Base-by-base conservation (phyloP, 345 rosid genomes). In the Citrus cavaleriei region DNA sequence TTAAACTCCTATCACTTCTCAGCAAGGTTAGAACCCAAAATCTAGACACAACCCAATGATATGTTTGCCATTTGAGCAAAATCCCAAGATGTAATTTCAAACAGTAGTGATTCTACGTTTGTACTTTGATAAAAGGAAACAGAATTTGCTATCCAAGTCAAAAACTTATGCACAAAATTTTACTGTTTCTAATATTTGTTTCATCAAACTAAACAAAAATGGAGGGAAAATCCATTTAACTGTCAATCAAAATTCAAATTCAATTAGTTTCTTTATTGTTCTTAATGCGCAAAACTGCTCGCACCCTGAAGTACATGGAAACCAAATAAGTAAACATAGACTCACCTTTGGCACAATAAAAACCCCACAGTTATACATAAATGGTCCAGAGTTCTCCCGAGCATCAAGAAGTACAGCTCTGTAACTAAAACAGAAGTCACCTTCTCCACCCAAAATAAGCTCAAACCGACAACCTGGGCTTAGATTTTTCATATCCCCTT, bases 331-430 rank as follows among this genome's bases (percentile, higher is more conserved):
- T 38, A 51, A 10, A 49, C 76, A 28, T 66, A 70, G 66, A 38
- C 76, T 66, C 80, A 95, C 98, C 97, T 92, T 95, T 14, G 99
- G 98, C 79, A 95, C 98, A 76, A 95, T 89, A 80, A 95, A 92
- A 78, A 93, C 91, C 21, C 93, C 98, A 83, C 91, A 93, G 72
- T 89, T 89, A 83, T 85, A 90, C 60, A 84, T 75, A 70, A 89
- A 92, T 62, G 85, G 81, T 70, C 74, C 83, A 14, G 85, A 83
- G 46, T 78, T 76, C 49, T 88, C 89, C 73, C 63, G 91, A 25
- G 98, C 91, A 78, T 95, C 99, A 84, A 95, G 91, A 84, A 95
- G 88, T 34, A 92, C 81, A 1, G 99, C 90, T 83, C 74, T 90
- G 83, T 88, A 95, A 79, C 84, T 87, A 87, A 91, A 95, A 27